Conservation (phyloP, 2,329 filamentous ascomycete species). For the Fusarium cicatricum region DNA sequence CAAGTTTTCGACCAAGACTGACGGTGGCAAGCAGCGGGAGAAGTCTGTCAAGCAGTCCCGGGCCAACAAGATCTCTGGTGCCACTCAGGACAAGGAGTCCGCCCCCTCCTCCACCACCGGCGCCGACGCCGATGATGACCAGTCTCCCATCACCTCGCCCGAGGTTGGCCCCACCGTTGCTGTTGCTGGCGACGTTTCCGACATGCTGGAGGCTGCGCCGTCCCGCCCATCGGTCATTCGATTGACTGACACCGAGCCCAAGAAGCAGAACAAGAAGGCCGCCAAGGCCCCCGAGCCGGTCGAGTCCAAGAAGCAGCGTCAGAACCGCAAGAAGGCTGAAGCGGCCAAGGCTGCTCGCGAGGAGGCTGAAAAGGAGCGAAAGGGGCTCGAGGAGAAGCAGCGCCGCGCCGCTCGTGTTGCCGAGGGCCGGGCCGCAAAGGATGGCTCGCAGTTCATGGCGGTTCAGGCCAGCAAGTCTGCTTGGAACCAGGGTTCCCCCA, state of each 20-base stretch:
- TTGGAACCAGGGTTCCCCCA: constrained; percentile 52
- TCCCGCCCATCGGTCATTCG: constrained; percentile 78
- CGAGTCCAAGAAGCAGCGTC: constrained; percentile 94
- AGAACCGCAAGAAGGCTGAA: constrained; percentile 90
- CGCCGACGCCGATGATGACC: constrained; percentile 82
- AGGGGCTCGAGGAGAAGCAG: constrained; percentile 81
- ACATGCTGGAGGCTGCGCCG: constrained; percentile 84
- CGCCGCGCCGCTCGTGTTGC: constrained; percentile 81
- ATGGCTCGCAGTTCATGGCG: constrained; percentile 70
- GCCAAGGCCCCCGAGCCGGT: constrained; percentile 69
- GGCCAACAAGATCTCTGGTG: constrained; percentile 60
- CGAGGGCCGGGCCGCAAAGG: constrained; percentile 84
- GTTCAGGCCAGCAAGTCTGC: constrained; percentile 53
- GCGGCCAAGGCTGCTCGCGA: constrained; percentile 77
- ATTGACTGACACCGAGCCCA: constrained; percentile 72
- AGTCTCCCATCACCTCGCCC: constrained; percentile 75
- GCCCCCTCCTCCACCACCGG: constrained; percentile 71
- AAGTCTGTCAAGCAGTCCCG: constrained; percentile 76
- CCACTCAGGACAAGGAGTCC: constrained; percentile 55
- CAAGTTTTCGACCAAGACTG: constrained; percentile 62
- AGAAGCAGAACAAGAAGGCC: constrained; percentile 70
- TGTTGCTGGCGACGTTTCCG: constrained; percentile 76
- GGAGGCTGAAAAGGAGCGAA: constrained; percentile 80
- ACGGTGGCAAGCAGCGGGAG: constrained; percentile 68
- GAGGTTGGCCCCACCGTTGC: constrained; percentile 62